These are phyloP conservation scores for Kernera saxatilis DNA, from an alignment of 345 rosid genomes.

Conservation along the genomic window DNA sequence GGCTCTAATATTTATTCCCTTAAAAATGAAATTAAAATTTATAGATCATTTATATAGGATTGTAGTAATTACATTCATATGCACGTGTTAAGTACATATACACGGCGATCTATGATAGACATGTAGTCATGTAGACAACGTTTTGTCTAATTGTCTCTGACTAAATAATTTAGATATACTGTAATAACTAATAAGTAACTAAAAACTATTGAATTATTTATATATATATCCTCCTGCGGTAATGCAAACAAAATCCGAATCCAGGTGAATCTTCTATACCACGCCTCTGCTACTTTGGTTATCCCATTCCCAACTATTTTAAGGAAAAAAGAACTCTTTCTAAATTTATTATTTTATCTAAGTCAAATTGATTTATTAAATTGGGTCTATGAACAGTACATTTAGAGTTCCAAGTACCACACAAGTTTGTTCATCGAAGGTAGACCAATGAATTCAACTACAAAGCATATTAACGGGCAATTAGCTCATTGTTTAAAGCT, in stretches of 20 bases:
- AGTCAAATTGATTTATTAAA: neutral
- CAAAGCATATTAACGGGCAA: neutral
- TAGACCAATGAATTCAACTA: neutral
- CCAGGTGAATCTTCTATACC: conserved; percentile 27
- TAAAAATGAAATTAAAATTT: no score
- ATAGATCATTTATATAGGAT: neutral
- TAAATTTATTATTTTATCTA: neutral
- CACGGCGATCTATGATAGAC: neutral
- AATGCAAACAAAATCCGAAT: conserved; percentile 23
- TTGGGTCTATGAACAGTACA: neutral
- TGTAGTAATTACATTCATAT: neutral
- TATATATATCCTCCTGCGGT: neutral
- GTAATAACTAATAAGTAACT: neutral
- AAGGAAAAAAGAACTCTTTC: neutral
- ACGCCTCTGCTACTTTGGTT: conserved; percentile 22
- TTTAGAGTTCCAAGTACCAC: neutral
- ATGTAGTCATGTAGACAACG: conserved; percentile 1
- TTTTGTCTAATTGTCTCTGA: conserved; percentile 9
- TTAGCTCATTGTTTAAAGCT: neutral
- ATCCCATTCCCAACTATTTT: neutral
- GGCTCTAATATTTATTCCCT: no score
- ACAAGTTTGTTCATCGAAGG: neutral
- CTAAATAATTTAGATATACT: neutral
- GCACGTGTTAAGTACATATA: neutral
- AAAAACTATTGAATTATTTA: neutral